These are phyloP conservation scores for Hanseniaspora lindneri DNA, from an alignment of 805 yeast genomes.

Conservation along the genomic window DNA sequence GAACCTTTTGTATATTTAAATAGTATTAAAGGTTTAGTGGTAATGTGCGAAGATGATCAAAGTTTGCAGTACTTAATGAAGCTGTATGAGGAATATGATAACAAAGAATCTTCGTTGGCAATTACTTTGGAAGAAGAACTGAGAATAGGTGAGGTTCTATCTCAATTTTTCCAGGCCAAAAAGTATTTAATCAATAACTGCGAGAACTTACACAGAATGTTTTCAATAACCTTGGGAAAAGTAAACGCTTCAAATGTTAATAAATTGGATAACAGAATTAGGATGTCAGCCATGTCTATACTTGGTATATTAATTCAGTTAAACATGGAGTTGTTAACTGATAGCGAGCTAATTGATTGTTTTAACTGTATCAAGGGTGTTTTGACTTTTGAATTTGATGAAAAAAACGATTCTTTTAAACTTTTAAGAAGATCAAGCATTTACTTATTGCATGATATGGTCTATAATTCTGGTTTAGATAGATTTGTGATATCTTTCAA, in stretches of 20 bases:
- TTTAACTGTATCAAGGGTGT: slow-evolving; percentile 72
- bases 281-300: slow-evolving; percentile 81
- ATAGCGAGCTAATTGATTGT: slow-evolving; percentile 39
- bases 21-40: slow-evolving; percentile 65
- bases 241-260: slow-evolving; percentile 28
- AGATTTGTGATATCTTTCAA: slow-evolving; percentile 34
- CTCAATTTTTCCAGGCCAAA: slow-evolving; percentile 41
- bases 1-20: slow-evolving; percentile 85
- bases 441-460: slow-evolving; percentile 50
- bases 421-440: slow-evolving; percentile 66
- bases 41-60: slow-evolving; percentile 38
- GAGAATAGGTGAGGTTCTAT: slow-evolving; percentile 69
- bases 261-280: slow-evolving; percentile 42
- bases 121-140: slow-evolving; percentile 51
- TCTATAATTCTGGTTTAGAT: slow-evolving; percentile 37
- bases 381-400: slow-evolving; percentile 44
- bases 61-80: slow-evolving; percentile 32
- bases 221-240: slow-evolving; percentile 34
- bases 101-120: slow-evolving; percentile 20
- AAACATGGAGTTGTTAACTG: slow-evolving; percentile 42
- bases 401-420: slow-evolving; percentile 31
- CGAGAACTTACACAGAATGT: slow-evolving; percentile 33
- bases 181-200: slow-evolving; percentile 34
- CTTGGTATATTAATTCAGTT: slow-evolving; percentile 58
- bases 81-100: slow-evolving; percentile 29